Evolutionary conservation across 2,329 filamentous ascomycete genomes (phyloP).

Genomic region (Simplicillium aogashimaense): DNA sequence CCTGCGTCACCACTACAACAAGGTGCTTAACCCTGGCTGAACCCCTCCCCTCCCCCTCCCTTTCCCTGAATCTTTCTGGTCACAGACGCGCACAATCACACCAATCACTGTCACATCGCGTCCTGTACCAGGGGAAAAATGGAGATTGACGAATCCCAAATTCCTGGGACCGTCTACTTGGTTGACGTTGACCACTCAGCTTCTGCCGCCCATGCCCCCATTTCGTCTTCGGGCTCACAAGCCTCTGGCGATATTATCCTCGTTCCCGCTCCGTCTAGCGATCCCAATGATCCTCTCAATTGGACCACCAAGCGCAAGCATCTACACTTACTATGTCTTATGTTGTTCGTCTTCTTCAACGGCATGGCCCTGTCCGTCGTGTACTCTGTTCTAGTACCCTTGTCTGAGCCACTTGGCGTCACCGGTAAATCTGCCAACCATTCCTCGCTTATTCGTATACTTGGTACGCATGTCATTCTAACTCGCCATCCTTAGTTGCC

Average conservation of each 20-base stretch:
- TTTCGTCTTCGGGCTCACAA: no score
- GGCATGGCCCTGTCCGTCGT: slow-evolving; percentile 29
- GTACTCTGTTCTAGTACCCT: slow-evolving; percentile 26
- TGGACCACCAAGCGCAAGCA: slow-evolving; percentile 25
- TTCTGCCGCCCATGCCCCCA: slow-evolving; percentile 19
- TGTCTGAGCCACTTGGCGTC: slow-evolving; percentile 20
- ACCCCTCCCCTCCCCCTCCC: no score
- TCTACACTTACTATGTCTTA: slow-evolving; percentile 16
- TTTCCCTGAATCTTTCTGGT: no score
- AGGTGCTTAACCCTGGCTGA: no score
- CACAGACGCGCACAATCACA: no score
- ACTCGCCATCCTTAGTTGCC: slow-evolving; percentile 8
- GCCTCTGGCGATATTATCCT: slow-evolving; percentile 33
- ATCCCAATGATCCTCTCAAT: slow-evolving; percentile 44
- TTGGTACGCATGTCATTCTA: background rate
- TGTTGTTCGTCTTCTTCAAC: slow-evolving; percentile 25
- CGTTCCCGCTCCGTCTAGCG: slow-evolving; percentile 36
- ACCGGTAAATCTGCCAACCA: slow-evolving; percentile 7
- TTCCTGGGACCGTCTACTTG: slow-evolving; percentile 30
- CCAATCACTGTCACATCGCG: no score
- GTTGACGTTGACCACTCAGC: slow-evolving; percentile 25
- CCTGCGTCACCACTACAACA: no score
- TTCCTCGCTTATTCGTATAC: background rate
- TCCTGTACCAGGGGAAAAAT: no score
- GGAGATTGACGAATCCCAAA: slow-evolving; percentile 3